phyloP scores from a whole-genome alignment of 1,284 basidiomycete species.

The Papiliotrema laurentii region DNA sequence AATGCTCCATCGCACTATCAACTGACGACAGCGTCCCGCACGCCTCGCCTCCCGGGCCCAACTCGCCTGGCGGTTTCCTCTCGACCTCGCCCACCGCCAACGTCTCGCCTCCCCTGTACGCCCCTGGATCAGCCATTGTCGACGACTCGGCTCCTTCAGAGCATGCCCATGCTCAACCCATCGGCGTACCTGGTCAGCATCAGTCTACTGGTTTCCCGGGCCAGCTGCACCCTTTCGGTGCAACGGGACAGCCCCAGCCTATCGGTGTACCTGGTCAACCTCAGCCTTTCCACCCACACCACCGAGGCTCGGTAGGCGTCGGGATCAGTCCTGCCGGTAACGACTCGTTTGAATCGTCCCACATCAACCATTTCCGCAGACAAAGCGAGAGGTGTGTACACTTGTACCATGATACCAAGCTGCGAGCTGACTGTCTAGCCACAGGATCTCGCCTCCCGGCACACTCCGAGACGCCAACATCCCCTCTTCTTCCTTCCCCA shows the following conservation, averaged over 20 bases:
- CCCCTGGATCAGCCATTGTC: too few relatives aligned
- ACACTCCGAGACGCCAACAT: constrained; percentile 28
- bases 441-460: constrained; percentile 38
- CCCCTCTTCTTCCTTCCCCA: constrained; percentile 38
- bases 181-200: constrained; percentile 3
- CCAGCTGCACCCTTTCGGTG: background rate
- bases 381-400: constrained; percentile 33
- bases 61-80: constrained; percentile 27
- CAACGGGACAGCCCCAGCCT: constrained; percentile 13
- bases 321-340: constrained; percentile 38
- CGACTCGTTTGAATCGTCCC: constrained; percentile 35
- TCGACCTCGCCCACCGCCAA: constrained; percentile 41
- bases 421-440: constrained; percentile 12
- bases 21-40: constrained; percentile 39
- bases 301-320: constrained; percentile 28
- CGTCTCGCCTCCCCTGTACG: constrained; percentile 11
- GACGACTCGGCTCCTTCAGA: constrained; percentile 5
- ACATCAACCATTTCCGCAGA: constrained; percentile 19
- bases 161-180: constrained; percentile 15
- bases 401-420: too few relatives aligned
- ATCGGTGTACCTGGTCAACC: background rate
- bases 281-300: constrained; percentile 1
- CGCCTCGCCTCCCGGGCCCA: constrained; percentile 38
- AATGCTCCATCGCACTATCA: background rate
- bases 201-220: background rate